Conservation (phyloP, 192 early-diverging fungal species). For the Backusella tuberculispora region DNA sequence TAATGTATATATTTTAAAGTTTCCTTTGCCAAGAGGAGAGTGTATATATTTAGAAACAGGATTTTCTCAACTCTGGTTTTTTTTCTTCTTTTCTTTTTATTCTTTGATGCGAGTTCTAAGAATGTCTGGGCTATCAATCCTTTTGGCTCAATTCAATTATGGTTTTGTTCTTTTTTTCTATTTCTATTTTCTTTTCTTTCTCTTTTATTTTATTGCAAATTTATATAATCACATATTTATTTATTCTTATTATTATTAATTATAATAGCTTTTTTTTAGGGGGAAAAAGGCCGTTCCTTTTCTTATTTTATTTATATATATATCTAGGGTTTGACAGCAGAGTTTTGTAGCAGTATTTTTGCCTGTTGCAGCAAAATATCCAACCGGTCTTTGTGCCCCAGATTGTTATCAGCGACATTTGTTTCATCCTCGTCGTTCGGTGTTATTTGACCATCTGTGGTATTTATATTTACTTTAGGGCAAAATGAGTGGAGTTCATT, state of each 20-base stretch:
- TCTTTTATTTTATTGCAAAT: background rate
- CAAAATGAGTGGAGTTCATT: slow-evolving; percentile 1
- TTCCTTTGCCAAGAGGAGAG: background rate
- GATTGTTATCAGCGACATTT: background rate
- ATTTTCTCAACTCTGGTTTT: background rate
- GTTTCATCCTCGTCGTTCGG: background rate
- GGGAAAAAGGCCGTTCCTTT: background rate
- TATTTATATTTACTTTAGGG: background rate
- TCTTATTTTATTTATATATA: background rate
- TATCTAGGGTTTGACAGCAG: background rate
- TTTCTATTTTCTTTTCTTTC: background rate
- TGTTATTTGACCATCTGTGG: background rate
- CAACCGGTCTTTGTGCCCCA: background rate
- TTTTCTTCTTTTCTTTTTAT: background rate
- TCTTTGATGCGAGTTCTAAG: no score
- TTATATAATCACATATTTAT: no score
- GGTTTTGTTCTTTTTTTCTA: background rate
- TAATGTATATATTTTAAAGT: background rate
- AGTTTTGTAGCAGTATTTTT: background rate
- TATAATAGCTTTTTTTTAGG: background rate
- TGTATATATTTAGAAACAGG: background rate
- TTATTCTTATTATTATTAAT: background rate
- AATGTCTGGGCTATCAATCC: background rate
- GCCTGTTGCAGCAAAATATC: background rate
- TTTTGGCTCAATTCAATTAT: background rate